phyloP scores from a whole-genome alignment of 805 yeast species.

The Jamesozyma spencerorum region DNA sequence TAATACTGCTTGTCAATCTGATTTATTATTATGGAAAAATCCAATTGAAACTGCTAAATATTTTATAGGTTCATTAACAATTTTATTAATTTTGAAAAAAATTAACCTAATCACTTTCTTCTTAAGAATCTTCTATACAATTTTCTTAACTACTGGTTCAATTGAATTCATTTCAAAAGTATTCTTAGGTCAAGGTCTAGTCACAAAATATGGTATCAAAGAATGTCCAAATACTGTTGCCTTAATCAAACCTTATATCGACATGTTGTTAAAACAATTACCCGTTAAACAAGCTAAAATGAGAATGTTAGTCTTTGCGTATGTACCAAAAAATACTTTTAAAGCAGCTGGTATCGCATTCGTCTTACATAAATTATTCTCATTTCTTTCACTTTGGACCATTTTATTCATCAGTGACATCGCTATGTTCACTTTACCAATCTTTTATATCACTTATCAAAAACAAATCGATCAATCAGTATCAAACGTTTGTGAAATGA shows the following conservation, averaged over 20 bases:
- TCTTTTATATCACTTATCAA: conserved; percentile 63
- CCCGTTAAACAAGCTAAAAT: conserved; percentile 44
- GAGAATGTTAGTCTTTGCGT: conserved; percentile 55
- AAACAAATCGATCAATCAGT: conserved; percentile 64
- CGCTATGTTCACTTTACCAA: conserved; percentile 65
- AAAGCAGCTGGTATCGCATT: conserved; percentile 62
- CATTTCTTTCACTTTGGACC: conserved; percentile 65
- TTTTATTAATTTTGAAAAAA: conserved; percentile 49
- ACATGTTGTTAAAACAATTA: conserved; percentile 28
- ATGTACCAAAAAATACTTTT: conserved; percentile 62
- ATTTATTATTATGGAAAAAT: conserved; percentile 29
- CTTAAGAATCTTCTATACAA: conserved; percentile 51
- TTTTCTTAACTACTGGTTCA: conserved; percentile 53
- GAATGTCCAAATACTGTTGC: conserved; percentile 30
- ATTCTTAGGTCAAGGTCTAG: conserved; percentile 68
- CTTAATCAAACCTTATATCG: conserved; percentile 26
- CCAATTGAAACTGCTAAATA: conserved; percentile 67
- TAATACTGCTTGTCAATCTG: conserved; percentile 12
- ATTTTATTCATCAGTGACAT: conserved; percentile 50
- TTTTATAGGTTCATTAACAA: conserved; percentile 51
- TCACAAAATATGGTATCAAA: conserved; percentile 61
- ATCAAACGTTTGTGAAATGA: conserved; percentile 35
- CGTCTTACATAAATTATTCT: conserved; percentile 60
- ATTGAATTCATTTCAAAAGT: conserved; percentile 71
- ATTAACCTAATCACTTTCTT: conserved; percentile 54